phyloP scores from a whole-genome alignment of 192 early-diverging fungal species.

The Backusella macrospora region DNA sequence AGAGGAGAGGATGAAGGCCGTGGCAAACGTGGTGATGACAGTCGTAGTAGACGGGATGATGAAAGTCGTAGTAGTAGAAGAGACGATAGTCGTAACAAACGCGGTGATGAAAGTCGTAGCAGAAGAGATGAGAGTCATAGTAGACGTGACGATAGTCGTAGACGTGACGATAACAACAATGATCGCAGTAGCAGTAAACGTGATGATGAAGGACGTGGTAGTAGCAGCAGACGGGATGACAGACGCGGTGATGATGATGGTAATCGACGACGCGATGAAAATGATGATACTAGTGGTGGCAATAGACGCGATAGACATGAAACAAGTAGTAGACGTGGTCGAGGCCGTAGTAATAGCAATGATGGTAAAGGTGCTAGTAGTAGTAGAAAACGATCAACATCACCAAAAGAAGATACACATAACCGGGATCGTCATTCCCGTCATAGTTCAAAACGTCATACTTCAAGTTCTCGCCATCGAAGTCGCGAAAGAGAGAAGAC shows the following conservation, averaged over 20 bases:
- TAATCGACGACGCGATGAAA: too few species aligned
- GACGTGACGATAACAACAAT: neutral
- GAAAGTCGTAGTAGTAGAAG: neutral
- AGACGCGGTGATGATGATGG: neutral
- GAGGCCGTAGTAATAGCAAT: neutral
- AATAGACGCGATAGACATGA: neutral
- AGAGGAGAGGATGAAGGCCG: neutral
- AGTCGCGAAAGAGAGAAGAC: constrained; percentile 42
- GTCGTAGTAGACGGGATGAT: neutral
- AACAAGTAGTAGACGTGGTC: neutral
- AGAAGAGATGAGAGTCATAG: neutral
- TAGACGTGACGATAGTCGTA: neutral
- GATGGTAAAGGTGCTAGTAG: neutral
- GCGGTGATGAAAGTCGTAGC: neutral
- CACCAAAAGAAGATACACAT: neutral
- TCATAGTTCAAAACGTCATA: constrained; percentile 20
- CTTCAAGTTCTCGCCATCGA: constrained; percentile 31
- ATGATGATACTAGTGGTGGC: neutral
- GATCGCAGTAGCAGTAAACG: neutral
- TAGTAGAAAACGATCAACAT: neutral
- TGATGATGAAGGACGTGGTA: neutral
- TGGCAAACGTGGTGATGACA: neutral
- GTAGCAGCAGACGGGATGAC: neutral
- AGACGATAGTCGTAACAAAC: neutral
- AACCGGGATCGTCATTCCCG: constrained; percentile 22